Evolutionary conservation across 2,329 filamentous ascomycete genomes (phyloP).

Genomic region (Neofusicoccum sp.): DNA sequence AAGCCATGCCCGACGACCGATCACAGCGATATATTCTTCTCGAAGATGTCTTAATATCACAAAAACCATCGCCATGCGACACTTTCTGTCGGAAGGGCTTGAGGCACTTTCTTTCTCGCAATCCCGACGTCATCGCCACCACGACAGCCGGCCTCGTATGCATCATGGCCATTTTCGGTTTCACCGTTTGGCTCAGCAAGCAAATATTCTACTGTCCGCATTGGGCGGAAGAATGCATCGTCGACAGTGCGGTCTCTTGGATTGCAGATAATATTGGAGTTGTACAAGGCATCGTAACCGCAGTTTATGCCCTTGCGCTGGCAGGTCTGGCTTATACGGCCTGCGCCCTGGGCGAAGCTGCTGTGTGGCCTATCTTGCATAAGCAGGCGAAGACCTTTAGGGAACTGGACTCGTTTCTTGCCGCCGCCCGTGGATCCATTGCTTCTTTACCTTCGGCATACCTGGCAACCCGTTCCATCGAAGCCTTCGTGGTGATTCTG

Average conservation of each 20-base stretch:
- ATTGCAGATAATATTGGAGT: constrained; percentile 6
- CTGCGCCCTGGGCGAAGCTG: constrained; percentile 18
- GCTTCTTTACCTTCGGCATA: not conserved
- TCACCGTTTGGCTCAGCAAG: constrained; percentile 29
- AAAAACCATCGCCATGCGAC: not conserved
- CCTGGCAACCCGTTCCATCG: not conserved
- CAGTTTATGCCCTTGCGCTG: constrained; percentile 17
- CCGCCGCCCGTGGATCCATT: constrained; percentile 12
- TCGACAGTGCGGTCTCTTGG: not conserved
- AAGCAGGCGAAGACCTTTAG: constrained; percentile 7
- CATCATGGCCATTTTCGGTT: not conserved
- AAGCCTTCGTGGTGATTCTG: constrained; percentile 1
- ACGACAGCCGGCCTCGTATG: not conserved
- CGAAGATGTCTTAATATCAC: not conserved
- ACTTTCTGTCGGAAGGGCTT: not conserved
- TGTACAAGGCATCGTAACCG: constrained; percentile 16
- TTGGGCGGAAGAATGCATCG: constrained; percentile 12
- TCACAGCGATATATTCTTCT: not conserved
- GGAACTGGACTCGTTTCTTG: constrained; percentile 4
- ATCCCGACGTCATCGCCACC: not conserved
- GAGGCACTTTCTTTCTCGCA: not conserved
- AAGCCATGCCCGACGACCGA: not conserved
- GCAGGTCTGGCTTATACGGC: constrained; percentile 16
- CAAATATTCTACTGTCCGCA: constrained; percentile 14
- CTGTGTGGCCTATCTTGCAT: constrained; percentile 20